Conservation (phyloP, 2,329 filamentous ascomycete genomes). For the Fusarium nelsonii region DNA sequence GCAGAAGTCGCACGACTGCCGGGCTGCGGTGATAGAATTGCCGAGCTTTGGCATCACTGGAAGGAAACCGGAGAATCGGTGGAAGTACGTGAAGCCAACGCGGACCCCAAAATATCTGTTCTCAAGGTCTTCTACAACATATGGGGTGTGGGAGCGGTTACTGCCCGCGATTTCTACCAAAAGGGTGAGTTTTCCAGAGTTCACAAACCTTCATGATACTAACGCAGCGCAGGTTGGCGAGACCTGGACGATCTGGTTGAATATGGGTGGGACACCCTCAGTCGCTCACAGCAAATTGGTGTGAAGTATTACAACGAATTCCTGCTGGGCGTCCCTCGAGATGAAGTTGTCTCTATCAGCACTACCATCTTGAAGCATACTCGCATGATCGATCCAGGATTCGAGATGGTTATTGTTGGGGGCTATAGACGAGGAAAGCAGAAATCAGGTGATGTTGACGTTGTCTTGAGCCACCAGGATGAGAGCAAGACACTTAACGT, state of each 20-base stretch:
- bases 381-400: conserved; percentile 68
- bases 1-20: conserved; percentile 71
- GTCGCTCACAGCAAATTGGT: conserved; percentile 89
- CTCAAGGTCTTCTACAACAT: conserved; percentile 83
- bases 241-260: conserved; percentile 90
- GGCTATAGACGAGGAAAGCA: conserved; percentile 84
- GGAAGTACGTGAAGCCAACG: conserved; percentile 73
- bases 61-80: conserved; percentile 68
- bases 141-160: conserved; percentile 90
- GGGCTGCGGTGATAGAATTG: conserved; percentile 85
- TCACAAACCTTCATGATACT: neutral
- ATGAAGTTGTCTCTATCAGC: conserved; percentile 79
- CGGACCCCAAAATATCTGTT: conserved; percentile 72
- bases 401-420: conserved; percentile 75
- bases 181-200: conserved; percentile 56
- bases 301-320: conserved; percentile 96
- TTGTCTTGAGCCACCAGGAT: conserved; percentile 84
- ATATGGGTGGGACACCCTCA: conserved; percentile 80
- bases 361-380: conserved; percentile 74
- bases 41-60: conserved; percentile 82
- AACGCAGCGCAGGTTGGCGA: conserved; percentile 70
- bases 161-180: conserved; percentile 83
- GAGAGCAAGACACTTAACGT: conserved; percentile 75
- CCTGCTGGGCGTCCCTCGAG: conserved; percentile 74
- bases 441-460: conserved; percentile 83